A percentile compares a stretch with the other conserved stretches of the same genome.
Conservation (phyloP, 306 rosid genomes). For the Lathyrus oleraceus region DNA sequence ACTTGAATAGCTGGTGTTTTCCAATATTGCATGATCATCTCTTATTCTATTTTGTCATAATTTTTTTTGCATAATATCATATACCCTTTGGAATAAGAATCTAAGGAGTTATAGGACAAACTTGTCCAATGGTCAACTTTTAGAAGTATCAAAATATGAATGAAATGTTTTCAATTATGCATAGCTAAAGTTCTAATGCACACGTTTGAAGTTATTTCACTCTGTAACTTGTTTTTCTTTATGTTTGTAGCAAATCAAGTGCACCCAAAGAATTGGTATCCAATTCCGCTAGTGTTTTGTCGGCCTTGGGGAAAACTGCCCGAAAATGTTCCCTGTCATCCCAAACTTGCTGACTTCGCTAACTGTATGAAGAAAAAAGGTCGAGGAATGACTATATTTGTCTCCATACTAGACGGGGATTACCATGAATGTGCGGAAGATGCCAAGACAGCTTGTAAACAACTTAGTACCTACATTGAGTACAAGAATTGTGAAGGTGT, state of each 20-base stretch:
- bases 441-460: constrained; percentile 88
- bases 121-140: background rate
- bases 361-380: constrained; percentile 99
- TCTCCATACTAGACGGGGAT: constrained; percentile 93
- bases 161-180: background rate
- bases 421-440: constrained; percentile 95
- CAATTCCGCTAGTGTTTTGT: constrained; percentile 93
- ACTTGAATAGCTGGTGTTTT: constrained; percentile 16
- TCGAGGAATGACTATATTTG: constrained; percentile 95
- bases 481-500: constrained; percentile 99
- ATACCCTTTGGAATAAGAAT: constrained; percentile 3
- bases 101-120: constrained; percentile 6
- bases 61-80: background rate
- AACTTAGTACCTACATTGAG: constrained; percentile 85
- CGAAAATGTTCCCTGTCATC: constrained; percentile 98
- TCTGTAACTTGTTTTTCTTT: constrained; percentile 26
- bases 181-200: background rate
- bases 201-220: constrained; percentile 12
- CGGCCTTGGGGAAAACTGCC: constrained; percentile 99
- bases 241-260: constrained; percentile 82
- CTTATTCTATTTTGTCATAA: constrained; percentile 17
- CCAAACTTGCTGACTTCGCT: constrained; percentile 98
- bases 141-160: background rate
- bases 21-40: constrained; percentile 23
- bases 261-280: constrained; percentile 99